These are phyloP conservation scores for Trichosporon asahii DNA, from an alignment of 1,284 basidiomycete species.

Conservation along the genomic window DNA sequence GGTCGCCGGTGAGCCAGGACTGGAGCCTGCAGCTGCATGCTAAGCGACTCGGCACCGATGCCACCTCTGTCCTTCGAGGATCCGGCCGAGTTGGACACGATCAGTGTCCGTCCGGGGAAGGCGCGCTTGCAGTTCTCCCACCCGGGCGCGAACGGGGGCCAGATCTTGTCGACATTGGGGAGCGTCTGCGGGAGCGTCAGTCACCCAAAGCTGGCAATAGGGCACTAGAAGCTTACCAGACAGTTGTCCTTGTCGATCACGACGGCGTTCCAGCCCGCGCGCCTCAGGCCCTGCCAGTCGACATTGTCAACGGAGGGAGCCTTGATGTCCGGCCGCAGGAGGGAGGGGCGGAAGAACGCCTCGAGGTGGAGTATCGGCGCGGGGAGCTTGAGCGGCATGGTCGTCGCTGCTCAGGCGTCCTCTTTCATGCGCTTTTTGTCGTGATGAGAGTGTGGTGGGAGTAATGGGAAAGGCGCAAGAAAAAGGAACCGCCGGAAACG, in stretches of 20 bases:
- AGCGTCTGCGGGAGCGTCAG: constrained; percentile 64
- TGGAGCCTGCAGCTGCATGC: constrained; percentile 69
- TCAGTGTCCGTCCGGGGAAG: constrained; percentile 78
- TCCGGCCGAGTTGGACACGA: constrained; percentile 93
- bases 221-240: constrained; percentile 62
- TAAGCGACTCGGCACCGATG: constrained; percentile 82
- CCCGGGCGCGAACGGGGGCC: constrained; percentile 70
- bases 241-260: constrained; percentile 99
- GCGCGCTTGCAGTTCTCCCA: constrained; percentile 70
- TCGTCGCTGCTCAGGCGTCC: constrained; percentile 1
- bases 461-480: neutral
- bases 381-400: constrained; percentile 54
- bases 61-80: constrained; percentile 71
- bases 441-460: neutral
- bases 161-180: constrained; percentile 67
- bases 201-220: too few species aligned
- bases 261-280: constrained; percentile 76
- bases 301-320: constrained; percentile 60
- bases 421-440: constrained; percentile 1
- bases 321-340: constrained; percentile 67
- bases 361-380: constrained; percentile 72
- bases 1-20: constrained; percentile 72
- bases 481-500: neutral
- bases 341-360: constrained; percentile 66
- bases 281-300: constrained; percentile 73